phyloP scores from a whole-genome alignment of 371 early-diverging fungal genomes.

The Mucor irregularis region DNA sequence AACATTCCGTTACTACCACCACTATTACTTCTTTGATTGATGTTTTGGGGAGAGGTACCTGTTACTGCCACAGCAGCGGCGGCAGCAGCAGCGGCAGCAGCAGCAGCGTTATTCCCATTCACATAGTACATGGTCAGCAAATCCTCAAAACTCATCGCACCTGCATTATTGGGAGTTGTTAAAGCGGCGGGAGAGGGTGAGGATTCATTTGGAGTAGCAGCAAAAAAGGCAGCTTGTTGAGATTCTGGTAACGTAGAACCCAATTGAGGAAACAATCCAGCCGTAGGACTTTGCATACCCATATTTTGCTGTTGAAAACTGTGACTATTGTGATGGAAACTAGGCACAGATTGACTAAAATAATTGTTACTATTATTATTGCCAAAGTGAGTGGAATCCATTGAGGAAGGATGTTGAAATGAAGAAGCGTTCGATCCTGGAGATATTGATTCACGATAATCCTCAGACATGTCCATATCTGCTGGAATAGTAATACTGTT shows the following conservation, averaged over 20 bases:
- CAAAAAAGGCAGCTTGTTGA: conserved; percentile 19
- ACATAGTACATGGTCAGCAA: conserved; percentile 32
- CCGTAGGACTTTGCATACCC: conserved; percentile 1
- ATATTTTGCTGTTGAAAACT: not conserved
- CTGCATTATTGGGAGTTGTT: conserved; percentile 7
- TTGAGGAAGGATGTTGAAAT: conserved; percentile 24
- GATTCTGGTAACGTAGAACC: conserved; percentile 17
- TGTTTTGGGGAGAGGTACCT: not conserved
- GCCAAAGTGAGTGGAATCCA: conserved; percentile 12
- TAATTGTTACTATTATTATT: conserved; percentile 23
- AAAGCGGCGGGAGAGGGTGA: conserved; percentile 20
- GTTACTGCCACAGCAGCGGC: conserved; percentile 19
- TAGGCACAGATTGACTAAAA: conserved; percentile 30
- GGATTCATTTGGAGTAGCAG: conserved; percentile 20
- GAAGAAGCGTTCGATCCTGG: conserved; percentile 20
- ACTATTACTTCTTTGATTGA: no score
- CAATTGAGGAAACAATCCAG: conserved; percentile 26
- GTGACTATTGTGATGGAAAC: conserved; percentile 11
- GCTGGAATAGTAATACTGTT: conserved; percentile 41
- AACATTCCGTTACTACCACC: not conserved
- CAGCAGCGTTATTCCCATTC: conserved; percentile 6
- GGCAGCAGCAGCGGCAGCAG: conserved; percentile 6
- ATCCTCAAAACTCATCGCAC: conserved; percentile 40
- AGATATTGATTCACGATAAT: conserved; percentile 18
- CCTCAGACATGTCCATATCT: conserved; percentile 35